A percentile compares a stretch with the other conserved stretches of the same genome.
phyloP scores from a whole-genome alignment of 202 grass and related monocot genomes.

The Tripidium arundinaceum region DNA sequence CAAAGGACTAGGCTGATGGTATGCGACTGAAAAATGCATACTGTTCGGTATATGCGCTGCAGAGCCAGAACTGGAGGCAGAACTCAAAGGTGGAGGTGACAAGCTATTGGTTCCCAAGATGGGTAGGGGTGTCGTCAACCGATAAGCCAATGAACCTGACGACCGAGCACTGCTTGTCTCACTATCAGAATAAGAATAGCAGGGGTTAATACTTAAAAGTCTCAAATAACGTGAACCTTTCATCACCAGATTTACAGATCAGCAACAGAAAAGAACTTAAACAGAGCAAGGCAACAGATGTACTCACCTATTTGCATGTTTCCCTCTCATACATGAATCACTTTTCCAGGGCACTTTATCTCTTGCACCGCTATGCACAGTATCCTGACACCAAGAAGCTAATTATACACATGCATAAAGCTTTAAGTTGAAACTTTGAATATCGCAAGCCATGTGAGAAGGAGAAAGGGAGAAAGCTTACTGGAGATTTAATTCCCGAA shows the following conservation, averaged over 20 bases:
- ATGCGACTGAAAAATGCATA: slow-evolving; percentile 39
- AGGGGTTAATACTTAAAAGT: slow-evolving; percentile 11
- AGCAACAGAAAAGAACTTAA: not conserved
- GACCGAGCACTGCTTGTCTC: slow-evolving; percentile 33
- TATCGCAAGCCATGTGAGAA: too few species aligned
- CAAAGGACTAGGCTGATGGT: slow-evolving; percentile 41
- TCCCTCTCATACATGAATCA: slow-evolving; percentile 44
- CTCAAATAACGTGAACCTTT: slow-evolving; percentile 12
- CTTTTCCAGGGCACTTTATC: slow-evolving; percentile 58
- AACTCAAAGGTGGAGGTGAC: slow-evolving; percentile 37
- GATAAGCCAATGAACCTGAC: slow-evolving; percentile 31
- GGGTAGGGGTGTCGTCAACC: not conserved
- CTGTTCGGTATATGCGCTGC: slow-evolving; percentile 17
- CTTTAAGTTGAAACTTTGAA: too few species aligned
- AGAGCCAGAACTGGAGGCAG: slow-evolving; percentile 45
- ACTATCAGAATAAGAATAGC: slow-evolving; percentile 14
- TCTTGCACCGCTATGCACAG: slow-evolving; percentile 32
- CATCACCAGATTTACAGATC: slow-evolving; percentile 6
- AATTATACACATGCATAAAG: too few species aligned
- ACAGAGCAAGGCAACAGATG: slow-evolving; percentile 7
- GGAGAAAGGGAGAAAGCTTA: slow-evolving; percentile 33
- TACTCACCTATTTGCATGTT: slow-evolving; percentile 45
- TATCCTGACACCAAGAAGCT: slow-evolving; percentile 44
- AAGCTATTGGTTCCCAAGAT: slow-evolving; percentile 33
- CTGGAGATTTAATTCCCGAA: slow-evolving; percentile 50